Evolutionary conservation across 2,329 filamentous ascomycete species (phyloP), one percentile per base, ranked within the genome.

Genomic region (Colletotrichum endophyticum): DNA sequence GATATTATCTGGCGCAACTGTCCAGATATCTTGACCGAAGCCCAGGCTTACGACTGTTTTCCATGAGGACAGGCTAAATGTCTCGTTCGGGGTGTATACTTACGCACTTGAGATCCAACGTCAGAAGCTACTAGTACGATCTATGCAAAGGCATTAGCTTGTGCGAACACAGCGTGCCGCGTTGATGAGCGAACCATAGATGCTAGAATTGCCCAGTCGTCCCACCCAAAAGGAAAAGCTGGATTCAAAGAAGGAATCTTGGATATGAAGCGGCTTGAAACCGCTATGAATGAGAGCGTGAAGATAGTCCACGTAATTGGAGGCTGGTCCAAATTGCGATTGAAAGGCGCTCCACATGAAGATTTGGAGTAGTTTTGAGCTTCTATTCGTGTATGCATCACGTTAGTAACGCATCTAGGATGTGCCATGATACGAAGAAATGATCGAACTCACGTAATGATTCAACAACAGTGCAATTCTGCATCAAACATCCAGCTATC

Each of bases 251-350:
- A 30, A 4, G 53, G 56, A 2, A 56, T 15, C 39, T 72, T 75
- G 12, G 69, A 72, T 2, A 66, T 27, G 1, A 75, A 56, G 8
- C 73, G 49, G 8, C 53, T 36, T 25, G 22, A 30, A 4, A 72
- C 61, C 19, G 73, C 73, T 15, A 67, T n/a, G 12, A 67, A 30
- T 2, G 73, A 39, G 12, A 72, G 2, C 12, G 49, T n/a, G 9
- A 75, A 67, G 5, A 75, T 25, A 2, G 62, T 72, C 73, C 73
- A 75, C 5, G 62, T 61, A 15, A 72, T 72, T 3, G 73, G 69
- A 27, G 28, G 27, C 30, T 75, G 73, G 4, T 62, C 53, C 3
- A 25, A 36, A 62, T 72, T 75, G 7, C 12, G 28, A 16, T 25
- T 53, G 30, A 67, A 12, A 5, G 69, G 73, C 36, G 36, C 69